A percentile compares a stretch with the other conserved stretches of the same genome.
These are phyloP conservation scores for Trichoderma harzianum DNA, from an alignment of 2,329 filamentous ascomycete genomes.

Conservation along the genomic window DNA sequence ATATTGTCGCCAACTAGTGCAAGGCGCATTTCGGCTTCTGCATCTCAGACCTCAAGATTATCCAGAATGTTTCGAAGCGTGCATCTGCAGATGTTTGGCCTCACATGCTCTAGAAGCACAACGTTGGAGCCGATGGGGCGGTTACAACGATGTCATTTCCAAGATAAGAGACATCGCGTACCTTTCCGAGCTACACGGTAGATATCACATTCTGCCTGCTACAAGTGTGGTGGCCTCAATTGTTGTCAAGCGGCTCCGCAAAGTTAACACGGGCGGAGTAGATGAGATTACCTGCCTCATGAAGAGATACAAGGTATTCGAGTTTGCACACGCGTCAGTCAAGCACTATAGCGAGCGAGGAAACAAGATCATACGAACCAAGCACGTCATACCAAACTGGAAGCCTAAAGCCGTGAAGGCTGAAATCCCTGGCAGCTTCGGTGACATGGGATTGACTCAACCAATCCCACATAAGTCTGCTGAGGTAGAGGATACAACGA, in stretches of 20 bases:
- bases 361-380: neutral
- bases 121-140: neutral
- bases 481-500: neutral
- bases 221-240: neutral
- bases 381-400: neutral
- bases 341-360: neutral
- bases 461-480: neutral
- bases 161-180: neutral
- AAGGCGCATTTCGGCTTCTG: neutral
- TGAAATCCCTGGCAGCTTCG: neutral
- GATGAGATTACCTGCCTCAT: neutral
- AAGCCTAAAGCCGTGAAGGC: neutral
- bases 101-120: neutral
- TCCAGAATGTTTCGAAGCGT: neutral
- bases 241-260: neutral
- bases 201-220: neutral
- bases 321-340: neutral
- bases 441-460: neutral
- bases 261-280: neutral
- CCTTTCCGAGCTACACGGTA: neutral
- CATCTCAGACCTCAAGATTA: neutral
- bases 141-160: neutral
- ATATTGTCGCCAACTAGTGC: neutral
- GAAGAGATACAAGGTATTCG: neutral
- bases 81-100: neutral